Evolutionary conservation across 305 asterid species (phyloP).

Genomic region (Fraxinus angustifolia): DNA sequence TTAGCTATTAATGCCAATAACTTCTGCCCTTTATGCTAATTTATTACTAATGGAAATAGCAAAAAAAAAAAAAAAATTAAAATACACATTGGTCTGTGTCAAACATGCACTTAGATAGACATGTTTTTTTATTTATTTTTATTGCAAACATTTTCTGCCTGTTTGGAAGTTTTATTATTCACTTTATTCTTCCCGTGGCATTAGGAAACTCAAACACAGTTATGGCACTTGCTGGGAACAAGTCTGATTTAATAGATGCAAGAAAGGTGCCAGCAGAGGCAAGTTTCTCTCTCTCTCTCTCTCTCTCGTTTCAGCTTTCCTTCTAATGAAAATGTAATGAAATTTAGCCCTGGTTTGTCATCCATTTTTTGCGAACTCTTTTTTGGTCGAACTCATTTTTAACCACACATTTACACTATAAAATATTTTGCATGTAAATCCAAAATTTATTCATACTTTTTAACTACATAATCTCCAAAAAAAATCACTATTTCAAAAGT

Average conservation of each 20-base stretch:
- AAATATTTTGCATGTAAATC: not conserved
- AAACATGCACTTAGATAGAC: not conserved
- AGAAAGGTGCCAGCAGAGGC: slow-evolving; percentile 67
- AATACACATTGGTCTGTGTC: not conserved
- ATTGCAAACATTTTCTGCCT: not conserved
- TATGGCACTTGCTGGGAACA: slow-evolving; percentile 45
- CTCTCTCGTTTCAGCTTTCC: not conserved
- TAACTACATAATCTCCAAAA: not conserved
- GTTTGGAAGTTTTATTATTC: not conserved
- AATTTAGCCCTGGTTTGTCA: not conserved
- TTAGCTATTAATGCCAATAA: not conserved
- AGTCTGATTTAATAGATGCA: slow-evolving; percentile 39
- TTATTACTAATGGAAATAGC: not conserved
- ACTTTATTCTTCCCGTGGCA: not conserved
- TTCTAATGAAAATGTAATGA: not conserved
- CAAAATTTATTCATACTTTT: too few species aligned
- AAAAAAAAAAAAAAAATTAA: not conserved
- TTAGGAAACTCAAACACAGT: slow-evolving; percentile 38
- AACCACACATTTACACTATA: not conserved
- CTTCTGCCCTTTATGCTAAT: not conserved
- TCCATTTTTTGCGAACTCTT: not conserved
- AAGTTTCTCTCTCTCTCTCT: slow-evolving; percentile 19
- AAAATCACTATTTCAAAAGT: not conserved
- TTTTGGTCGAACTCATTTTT: not conserved
- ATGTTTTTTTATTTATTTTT: too few species aligned